phyloP scores from a whole-genome alignment of 1,139 yeast species.

The Candida tunisiensis region DNA sequence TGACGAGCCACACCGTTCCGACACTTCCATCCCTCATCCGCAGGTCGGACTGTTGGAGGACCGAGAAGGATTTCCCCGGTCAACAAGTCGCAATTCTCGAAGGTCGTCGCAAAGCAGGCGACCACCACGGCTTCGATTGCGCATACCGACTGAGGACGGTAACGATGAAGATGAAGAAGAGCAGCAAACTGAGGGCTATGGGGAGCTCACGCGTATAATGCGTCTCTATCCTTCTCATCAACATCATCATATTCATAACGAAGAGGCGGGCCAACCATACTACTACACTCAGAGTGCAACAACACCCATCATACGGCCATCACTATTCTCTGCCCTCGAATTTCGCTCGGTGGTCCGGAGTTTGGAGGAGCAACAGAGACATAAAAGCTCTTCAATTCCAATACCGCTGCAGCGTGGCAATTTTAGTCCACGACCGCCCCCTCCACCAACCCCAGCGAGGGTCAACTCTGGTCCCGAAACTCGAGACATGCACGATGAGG shows the following conservation, averaged over 20 bases:
- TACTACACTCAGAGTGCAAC: constrained; percentile 7
- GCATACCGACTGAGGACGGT: no score
- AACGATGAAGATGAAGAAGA: no score
- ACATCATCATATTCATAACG: background rate
- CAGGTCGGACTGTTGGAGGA: no score
- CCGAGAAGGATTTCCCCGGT: no score
- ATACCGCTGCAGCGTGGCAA: no score
- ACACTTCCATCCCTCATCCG: constrained; percentile 1
- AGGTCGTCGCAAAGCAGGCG: no score
- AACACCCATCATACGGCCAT: constrained; percentile 27
- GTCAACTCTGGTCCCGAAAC: no score
- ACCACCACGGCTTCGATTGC: no score
- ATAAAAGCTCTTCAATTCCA: background rate
- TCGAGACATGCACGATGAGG: no score
- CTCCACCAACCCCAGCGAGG: no score
- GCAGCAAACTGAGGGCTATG: constrained; percentile 11
- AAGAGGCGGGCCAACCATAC: background rate
- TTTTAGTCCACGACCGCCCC: no score
- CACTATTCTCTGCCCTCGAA: constrained; percentile 27
- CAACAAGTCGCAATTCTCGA: no score
- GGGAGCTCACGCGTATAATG: constrained; percentile 13
- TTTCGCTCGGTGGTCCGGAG: constrained; percentile 15
- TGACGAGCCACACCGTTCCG: background rate
- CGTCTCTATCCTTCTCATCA: constrained; percentile 5
- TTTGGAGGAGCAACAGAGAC: background rate